Percentiles rank a stretch among this genome's conserved stretches.
phyloP scores from a whole-genome alignment of 2,329 filamentous ascomycete species.

The Ascochyta clinopodiicola region DNA sequence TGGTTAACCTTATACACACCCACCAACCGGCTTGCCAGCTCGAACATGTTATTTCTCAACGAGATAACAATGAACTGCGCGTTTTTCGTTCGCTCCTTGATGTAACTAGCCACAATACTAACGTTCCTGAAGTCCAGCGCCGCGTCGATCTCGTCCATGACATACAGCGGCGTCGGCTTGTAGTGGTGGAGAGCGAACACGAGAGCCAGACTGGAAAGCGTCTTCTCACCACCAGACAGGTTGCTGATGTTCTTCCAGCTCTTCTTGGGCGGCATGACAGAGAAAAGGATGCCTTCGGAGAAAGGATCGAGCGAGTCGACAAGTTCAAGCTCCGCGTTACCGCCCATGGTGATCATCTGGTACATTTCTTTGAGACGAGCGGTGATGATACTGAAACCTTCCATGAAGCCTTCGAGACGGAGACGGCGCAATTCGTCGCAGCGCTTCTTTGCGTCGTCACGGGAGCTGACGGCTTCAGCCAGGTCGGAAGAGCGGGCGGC shows the following conservation, averaged over 20 bases:
- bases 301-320: conserved; percentile 97
- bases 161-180: conserved; percentile 95
- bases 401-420: conserved; percentile 96
- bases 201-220: conserved; percentile 85
- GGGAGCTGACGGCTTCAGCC: conserved; percentile 74
- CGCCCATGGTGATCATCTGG: conserved; percentile 99
- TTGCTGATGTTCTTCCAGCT: conserved; percentile 99
- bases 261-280: conserved; percentile 99
- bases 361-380: conserved; percentile 99
- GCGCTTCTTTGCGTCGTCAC: conserved; percentile 88
- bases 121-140: conserved; percentile 98
- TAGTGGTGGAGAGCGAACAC: conserved; percentile 99
- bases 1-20: conserved; percentile 99
- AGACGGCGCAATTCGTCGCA: conserved; percentile 90
- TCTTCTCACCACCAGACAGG: conserved; percentile 95
- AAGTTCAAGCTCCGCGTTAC: conserved; percentile 95
- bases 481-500: conserved; percentile 83
- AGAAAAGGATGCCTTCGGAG: conserved; percentile 94
- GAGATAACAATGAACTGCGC: conserved; percentile 99
- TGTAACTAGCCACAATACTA: conserved; percentile 97
- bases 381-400: conserved; percentile 93
- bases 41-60: conserved; percentile 99
- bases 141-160: conserved; percentile 99
- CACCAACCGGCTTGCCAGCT: conserved; percentile 91
- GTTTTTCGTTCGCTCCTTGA: conserved; percentile 99